These are phyloP conservation scores for Aspergillus panamensis DNA, from an alignment of 495 filamentous ascomycete species.

Conservation along the genomic window DNA sequence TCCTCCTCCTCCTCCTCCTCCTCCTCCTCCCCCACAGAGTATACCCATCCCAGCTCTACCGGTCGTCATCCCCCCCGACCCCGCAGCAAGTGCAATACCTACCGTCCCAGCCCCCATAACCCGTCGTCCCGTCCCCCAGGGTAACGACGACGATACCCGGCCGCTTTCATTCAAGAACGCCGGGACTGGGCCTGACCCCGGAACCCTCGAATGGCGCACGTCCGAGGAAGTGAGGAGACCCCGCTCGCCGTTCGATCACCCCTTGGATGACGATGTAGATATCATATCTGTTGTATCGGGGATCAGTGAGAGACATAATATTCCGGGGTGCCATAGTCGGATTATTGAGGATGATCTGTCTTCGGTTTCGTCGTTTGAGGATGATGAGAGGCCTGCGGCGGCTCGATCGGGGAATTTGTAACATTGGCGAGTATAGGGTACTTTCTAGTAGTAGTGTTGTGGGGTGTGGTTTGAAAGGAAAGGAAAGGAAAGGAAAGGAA, in stretches of 20 bases:
- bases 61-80: neutral
- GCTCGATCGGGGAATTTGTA: neutral
- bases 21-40: neutral
- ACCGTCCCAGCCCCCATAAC: neutral
- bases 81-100: neutral
- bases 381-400: constrained; percentile 11
- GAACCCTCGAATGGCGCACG: constrained; percentile 10
- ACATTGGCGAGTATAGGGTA: neutral
- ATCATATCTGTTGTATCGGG: constrained; percentile 32
- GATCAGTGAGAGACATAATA: constrained; percentile 16
- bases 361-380: constrained; percentile 37
- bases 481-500: no score
- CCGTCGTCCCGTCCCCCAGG: constrained; percentile 6
- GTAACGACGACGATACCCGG: neutral
- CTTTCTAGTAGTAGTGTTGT: neutral
- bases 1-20: no score
- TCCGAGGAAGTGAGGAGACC: constrained; percentile 9
- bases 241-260: constrained; percentile 30
- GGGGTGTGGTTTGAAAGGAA: neutral
- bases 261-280: constrained; percentile 23
- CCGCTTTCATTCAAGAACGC: neutral
- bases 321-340: neutral
- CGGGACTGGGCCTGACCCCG: neutral
- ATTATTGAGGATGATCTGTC: constrained; percentile 33
- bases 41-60: neutral